Evolutionary conservation across 345 rosid genomes (phyloP), one percentile per base, ranked within the genome.

Genomic region (Boechera divaricarpa): DNA sequence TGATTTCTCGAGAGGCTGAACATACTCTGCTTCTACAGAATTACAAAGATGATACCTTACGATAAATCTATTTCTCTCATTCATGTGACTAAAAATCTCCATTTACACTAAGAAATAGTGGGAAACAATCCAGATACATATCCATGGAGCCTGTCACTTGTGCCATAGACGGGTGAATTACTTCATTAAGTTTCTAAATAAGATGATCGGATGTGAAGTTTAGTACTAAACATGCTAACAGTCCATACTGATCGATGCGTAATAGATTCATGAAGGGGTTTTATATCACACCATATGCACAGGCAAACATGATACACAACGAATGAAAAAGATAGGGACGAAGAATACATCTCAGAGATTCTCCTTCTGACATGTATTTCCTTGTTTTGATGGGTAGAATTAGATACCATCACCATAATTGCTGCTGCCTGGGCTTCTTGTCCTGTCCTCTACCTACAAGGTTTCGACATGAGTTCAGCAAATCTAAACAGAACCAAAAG

Each of bases 291-390:
- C 32, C n/a, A 44, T 35, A 5, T 41, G 28, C 48, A 65, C 13
- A 59, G 4, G 70, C n/a, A 67, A 49, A 52, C 26, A 60, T 60
- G 32, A 64, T 10, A 33, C 28, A 63, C 1, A 11, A 67, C 10
- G n/a, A 45, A 9, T 62, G 55, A 39, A 15, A 49, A 42, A 5
- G 11, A 75, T 51, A 7, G 15, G 11, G 29, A 65, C 0, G 70
- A 80, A 70, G 67, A 36, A 61, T 89, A 95, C 97, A 84, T 91
- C 82, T 82, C 89, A 56, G 86, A 76, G 32, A 95, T 87, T 75
- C 87, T 86, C 83, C 87, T 85, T 79, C 99, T 87, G 68, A 88
- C 81, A 60, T 83, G 45, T 16, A 92, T 85, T 83, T 92, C 98
- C 84, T 77, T 90, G 77, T 69, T 80, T 45, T 86, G 88, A 54